phyloP scores from a whole-genome alignment of 768 basidiomycete genomes.

The Macrolepiota dolichaula region DNA sequence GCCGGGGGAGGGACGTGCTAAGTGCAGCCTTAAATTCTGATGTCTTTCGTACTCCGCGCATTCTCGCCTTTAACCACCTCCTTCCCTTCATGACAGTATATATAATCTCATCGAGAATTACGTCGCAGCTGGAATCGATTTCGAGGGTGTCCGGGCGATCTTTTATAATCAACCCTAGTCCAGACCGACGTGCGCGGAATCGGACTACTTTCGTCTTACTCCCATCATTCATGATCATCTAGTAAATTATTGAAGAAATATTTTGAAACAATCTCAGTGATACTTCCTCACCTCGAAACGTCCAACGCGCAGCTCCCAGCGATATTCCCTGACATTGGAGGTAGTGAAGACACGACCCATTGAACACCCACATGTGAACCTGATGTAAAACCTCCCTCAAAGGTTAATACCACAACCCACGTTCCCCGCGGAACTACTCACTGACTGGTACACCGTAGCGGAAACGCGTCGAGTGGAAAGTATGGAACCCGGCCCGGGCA shows the following conservation, averaged over 20 bases:
- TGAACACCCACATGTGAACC: background rate
- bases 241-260: background rate
- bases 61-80: background rate
- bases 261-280: no score
- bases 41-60: no score
- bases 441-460: conserved; percentile 4
- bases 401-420: background rate
- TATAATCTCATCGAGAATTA: conserved; percentile 28
- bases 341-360: conserved; percentile 14
- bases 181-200: conserved; percentile 14
- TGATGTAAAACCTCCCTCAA: background rate
- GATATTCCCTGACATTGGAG: conserved; percentile 24
- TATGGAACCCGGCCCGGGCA: conserved; percentile 16
- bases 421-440: conserved; percentile 20
- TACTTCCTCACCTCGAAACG: conserved; percentile 19
- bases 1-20: background rate
- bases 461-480: conserved; percentile 9
- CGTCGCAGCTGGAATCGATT: conserved; percentile 19
- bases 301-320: conserved; percentile 25
- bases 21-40: no score
- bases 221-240: conserved; percentile 20
- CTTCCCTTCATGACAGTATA: conserved; percentile 20
- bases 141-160: conserved; percentile 21
- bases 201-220: conserved; percentile 16
- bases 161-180: conserved; percentile 10